Evolutionary conservation across 2,329 filamentous ascomycete genomes (phyloP), one percentile per base, ranked within the genome.

Genomic region (Diaporthe eres): DNA sequence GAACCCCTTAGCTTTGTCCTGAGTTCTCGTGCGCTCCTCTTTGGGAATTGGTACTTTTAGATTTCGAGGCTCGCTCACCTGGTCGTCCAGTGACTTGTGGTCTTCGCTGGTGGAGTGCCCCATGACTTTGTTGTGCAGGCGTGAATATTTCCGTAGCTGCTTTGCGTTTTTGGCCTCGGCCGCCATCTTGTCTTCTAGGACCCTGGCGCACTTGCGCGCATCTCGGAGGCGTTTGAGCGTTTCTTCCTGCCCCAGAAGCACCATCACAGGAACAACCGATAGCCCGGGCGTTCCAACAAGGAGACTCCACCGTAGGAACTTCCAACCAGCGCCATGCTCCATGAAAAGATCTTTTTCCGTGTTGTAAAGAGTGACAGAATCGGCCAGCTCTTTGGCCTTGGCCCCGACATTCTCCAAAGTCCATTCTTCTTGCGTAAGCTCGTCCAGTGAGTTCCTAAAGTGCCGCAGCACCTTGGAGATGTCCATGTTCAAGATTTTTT

Each of bases 231-330:
- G 79, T 28, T 47, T 28, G 31, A 82, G 31, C 1, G 80, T 79
- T 78, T 84, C 82, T 1, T 80, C 61, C 53, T 73, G 80, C 1
- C 83, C 83, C 34, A 84, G 71, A 3, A 82, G 77, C 28, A 78
- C 75, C 76, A 84, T 79, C 13, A 82, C 65, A 15, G 68, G 71
- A 4, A 74, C 71, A 1, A 83, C 72, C 7, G 80, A 77, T 15
- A 80, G 77, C 0, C 82, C 82, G 22, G 79, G 60, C 31, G 77
- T 76, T 19, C 78, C 74, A 7, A 77, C 81, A 2, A 82, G 42
- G n/a, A 84, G 76, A 9, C 79, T 82, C 81, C 82, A 83, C 1
- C 83, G 79, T 28, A 84, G 63, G 22, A 80, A 77, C 31, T 78
- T 80, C 74, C 79, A 83, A 17, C 80, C 79, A 1, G 67, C 76